Conservation (phyloP, 441 rosid species). For the Erodium trifolium region DNA sequence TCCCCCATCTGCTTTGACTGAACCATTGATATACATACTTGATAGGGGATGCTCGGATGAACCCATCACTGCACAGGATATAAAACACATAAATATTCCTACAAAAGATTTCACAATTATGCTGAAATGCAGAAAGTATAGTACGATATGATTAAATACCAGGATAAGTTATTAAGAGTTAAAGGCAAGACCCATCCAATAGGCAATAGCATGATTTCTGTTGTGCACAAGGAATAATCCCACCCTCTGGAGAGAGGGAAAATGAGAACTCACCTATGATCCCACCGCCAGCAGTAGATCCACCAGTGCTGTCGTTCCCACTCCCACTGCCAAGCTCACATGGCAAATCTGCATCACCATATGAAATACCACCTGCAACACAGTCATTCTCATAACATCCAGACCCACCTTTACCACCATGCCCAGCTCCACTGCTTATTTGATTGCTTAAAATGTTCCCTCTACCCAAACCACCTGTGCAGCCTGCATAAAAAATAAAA, state of each 20-base stretch:
- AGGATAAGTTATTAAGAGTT: background rate
- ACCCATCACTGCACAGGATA: conserved; percentile 70
- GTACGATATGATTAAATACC: background rate
- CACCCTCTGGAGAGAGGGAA: background rate
- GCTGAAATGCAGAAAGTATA: background rate
- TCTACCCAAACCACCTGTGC: conserved; percentile 91
- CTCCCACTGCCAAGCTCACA: conserved; percentile 50
- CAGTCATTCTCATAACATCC: conserved; percentile 60
- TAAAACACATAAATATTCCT: background rate
- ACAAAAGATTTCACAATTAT: background rate
- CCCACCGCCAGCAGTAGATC: conserved; percentile 92
- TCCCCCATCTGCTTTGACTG: conserved; percentile 82
- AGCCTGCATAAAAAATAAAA: conserved; percentile 48
- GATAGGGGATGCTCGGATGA: conserved; percentile 89
- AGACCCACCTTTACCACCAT: conserved; percentile 93
- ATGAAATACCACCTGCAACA: conserved; percentile 67
- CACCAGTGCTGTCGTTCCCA: conserved; percentile 38
- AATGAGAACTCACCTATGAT: conserved; percentile 55
- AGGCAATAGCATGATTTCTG: background rate
- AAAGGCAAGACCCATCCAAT: background rate
- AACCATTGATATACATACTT: conserved; percentile 69
- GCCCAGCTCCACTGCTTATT: conserved; percentile 95
- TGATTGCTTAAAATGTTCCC: conserved; percentile 69
- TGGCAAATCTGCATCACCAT: conserved; percentile 83
- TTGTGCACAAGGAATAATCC: background rate